phyloP scores from a whole-genome alignment of 2,329 filamentous ascomycete species.

The Phoma sp. region DNA sequence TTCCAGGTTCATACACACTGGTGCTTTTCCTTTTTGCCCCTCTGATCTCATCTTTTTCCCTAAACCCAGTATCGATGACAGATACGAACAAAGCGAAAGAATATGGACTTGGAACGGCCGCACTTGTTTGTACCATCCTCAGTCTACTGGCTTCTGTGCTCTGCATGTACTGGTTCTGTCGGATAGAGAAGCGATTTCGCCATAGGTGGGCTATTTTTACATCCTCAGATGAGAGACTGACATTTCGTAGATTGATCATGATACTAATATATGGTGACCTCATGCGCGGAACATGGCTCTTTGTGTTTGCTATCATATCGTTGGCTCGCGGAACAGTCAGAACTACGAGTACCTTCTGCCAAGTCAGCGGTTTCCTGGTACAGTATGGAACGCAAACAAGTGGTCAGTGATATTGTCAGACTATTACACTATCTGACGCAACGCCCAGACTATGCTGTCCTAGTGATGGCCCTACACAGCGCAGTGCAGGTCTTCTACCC shows the following conservation, averaged over 20 bases:
- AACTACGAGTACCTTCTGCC: conserved; percentile 66
- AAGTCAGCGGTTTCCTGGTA: conserved; percentile 73
- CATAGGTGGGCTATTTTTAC: conserved; percentile 65
- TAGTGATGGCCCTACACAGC: conserved; percentile 77
- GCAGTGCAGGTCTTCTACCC: conserved; percentile 74
- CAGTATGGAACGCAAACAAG: conserved; percentile 72
- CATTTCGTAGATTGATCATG: conserved; percentile 70
- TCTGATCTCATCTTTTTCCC: neutral
- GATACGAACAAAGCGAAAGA: conserved; percentile 6
- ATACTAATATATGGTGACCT: conserved; percentile 76
- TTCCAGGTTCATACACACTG: neutral
- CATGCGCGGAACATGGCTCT: conserved; percentile 72
- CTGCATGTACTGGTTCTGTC: conserved; percentile 71
- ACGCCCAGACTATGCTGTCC: conserved; percentile 67
- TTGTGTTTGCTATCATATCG: conserved; percentile 69
- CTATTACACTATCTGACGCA: neutral
- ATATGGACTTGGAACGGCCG: conserved; percentile 6
- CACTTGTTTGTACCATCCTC: neutral
- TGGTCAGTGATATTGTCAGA: conserved; percentile 50
- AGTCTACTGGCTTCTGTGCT: conserved; percentile 8
- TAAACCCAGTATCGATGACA: conserved; percentile 5
- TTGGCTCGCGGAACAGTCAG: conserved; percentile 61
- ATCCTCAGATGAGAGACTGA: neutral
- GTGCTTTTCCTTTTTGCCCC: neutral
- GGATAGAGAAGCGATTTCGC: conserved; percentile 76